Percentiles rank a stretch among this genome's conserved stretches.
Evolutionary conservation across 805 yeast species (phyloP).

Genomic region (Candida silvicultrix): DNA sequence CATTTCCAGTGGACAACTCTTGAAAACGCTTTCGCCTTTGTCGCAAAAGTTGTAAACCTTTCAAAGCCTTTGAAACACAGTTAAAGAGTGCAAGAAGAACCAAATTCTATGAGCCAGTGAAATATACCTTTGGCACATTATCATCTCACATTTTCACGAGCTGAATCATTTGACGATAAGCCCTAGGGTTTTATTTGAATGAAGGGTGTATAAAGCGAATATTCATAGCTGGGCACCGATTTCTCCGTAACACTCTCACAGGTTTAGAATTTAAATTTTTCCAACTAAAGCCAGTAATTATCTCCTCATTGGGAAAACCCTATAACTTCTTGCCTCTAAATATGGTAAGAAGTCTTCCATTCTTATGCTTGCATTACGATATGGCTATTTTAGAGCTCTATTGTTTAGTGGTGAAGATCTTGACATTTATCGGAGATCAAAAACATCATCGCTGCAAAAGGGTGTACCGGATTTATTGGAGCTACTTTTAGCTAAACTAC

Average conservation of each 20-base stretch:
- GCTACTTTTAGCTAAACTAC: not conserved
- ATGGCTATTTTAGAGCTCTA: not conserved
- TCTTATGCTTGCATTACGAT: no score
- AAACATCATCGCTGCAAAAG: not conserved
- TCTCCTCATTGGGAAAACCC: no score
- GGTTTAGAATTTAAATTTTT: no score
- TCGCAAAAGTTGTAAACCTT: no score
- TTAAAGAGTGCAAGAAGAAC: no score
- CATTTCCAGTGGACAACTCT: not conserved
- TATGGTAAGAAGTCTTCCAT: no score
- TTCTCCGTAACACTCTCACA: conserved; percentile 1
- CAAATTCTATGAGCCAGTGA: no score
- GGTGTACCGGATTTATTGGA: not conserved
- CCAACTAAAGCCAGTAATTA: no score
- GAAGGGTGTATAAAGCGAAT: not conserved
- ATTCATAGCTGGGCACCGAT: not conserved
- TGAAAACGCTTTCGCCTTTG: no score
- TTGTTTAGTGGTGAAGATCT: not conserved
- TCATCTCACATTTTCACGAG: not conserved
- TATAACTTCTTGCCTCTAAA: no score
- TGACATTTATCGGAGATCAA: not conserved
- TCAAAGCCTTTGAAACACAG: no score
- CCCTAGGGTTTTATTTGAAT: not conserved
- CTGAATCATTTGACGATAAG: not conserved
- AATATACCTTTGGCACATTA: no score